A percentile compares a stretch with the other conserved stretches of the same genome.
Evolutionary conservation across 1,284 basidiomycete genomes (phyloP).

Genomic region (Leccinum subspadiceum): DNA sequence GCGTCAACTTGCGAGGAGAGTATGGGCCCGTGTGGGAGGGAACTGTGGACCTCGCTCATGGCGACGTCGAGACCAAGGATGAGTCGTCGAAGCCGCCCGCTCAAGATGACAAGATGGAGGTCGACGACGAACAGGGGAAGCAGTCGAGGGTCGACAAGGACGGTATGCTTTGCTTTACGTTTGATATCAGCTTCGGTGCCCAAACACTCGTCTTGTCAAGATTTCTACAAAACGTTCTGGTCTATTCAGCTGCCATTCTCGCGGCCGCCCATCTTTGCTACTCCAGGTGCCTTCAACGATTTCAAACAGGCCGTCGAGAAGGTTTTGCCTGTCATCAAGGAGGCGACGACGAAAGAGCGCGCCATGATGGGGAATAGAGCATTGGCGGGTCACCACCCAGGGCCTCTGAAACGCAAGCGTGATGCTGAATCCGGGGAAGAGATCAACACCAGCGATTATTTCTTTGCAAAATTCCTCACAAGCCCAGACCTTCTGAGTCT

Average conservation of each 20-base stretch:
- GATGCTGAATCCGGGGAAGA: conserved; percentile 51
- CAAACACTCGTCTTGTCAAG: conserved; percentile 37
- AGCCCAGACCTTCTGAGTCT: conserved; percentile 83
- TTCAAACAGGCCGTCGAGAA: conserved; percentile 70
- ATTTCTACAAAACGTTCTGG: conserved; percentile 85
- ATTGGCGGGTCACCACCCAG: conserved; percentile 35
- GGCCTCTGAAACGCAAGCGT: conserved; percentile 61
- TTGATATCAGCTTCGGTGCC: neutral
- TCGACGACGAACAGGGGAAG: conserved; percentile 43
- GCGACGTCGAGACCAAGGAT: conserved; percentile 31
- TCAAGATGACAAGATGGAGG: conserved; percentile 33
- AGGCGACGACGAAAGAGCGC: conserved; percentile 80
- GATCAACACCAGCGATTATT: conserved; percentile 63
- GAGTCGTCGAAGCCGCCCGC: conserved; percentile 21
- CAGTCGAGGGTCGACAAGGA: conserved; percentile 52
- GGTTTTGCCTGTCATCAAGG: conserved; percentile 75
- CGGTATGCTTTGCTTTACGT: conserved; percentile 42
- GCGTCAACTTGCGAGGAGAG: conserved; percentile 87
- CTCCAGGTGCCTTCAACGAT: conserved; percentile 49
- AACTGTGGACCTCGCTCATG: conserved; percentile 40
- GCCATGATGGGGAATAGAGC: conserved; percentile 74
- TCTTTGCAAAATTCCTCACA: conserved; percentile 90
- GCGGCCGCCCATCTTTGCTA: conserved; percentile 61
- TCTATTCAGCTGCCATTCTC: conserved; percentile 78
- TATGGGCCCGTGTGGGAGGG: conserved; percentile 79